A percentile compares a stretch with the other conserved stretches of the same genome.
phyloP scores from a whole-genome alignment of 768 basidiomycete species.

The Pisolithus orientalis region DNA sequence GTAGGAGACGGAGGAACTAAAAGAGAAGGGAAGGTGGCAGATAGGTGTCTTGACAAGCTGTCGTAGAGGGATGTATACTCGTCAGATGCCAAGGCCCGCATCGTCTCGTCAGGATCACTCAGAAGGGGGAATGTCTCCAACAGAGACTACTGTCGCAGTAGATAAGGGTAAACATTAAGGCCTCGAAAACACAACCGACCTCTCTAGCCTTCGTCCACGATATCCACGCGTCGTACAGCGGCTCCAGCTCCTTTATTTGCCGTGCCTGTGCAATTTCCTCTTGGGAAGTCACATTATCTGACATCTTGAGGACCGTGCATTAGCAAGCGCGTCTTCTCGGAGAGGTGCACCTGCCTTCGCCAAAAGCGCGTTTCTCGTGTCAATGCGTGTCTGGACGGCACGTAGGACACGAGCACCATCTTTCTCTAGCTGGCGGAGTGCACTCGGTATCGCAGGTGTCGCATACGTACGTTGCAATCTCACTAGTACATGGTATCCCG shows the following conservation, averaged over 20 bases:
- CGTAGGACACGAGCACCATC: constrained; percentile 48
- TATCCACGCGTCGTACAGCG: constrained; percentile 63
- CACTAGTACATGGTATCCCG: constrained; percentile 5
- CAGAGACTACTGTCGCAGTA: constrained; percentile 48
- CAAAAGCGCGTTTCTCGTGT: constrained; percentile 40
- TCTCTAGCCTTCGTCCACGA: constrained; percentile 49
- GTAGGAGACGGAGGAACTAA: constrained; percentile 72
- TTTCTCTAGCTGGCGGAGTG: constrained; percentile 26
- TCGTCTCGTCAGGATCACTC: constrained; percentile 64
- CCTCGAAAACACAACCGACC: constrained; percentile 35
- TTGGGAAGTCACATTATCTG: constrained; percentile 45
- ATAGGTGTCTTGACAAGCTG: constrained; percentile 21
- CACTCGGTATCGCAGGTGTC: constrained; percentile 3
- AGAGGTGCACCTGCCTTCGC: constrained; percentile 33
- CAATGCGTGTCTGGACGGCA: constrained; percentile 47
- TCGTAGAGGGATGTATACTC: constrained; percentile 49
- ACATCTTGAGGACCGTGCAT: constrained; percentile 32
- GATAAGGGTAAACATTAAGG: constrained; percentile 5
- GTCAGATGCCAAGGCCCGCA: constrained; percentile 68
- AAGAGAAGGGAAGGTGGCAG: constrained; percentile 55
- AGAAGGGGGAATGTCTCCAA: constrained; percentile 58
- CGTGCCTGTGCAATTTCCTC: constrained; percentile 56
- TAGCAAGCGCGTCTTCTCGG: neutral
- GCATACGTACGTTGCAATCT: constrained; percentile 7
- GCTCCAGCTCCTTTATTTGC: constrained; percentile 62